These are phyloP conservation scores for Seminavis robusta DNA, from an alignment of 108 stramenopile species.

Conservation along the genomic window DNA sequence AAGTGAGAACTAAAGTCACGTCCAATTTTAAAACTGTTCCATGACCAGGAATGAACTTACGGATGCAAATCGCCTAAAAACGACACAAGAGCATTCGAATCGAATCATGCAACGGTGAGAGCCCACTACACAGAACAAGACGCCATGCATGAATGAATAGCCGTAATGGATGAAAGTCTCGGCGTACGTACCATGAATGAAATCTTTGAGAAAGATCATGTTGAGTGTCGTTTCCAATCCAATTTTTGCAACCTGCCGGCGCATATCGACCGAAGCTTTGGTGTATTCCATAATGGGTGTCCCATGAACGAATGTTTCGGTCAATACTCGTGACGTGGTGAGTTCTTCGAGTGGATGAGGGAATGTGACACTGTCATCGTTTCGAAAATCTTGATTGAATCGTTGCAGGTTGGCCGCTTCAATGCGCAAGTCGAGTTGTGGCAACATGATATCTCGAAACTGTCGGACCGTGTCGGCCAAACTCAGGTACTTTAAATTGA, in stretches of 20 bases:
- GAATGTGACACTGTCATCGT: conserved; percentile 62
- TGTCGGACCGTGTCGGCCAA: conserved; percentile 81
- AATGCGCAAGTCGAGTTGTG: conserved; percentile 81
- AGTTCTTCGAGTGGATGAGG: conserved; percentile 73
- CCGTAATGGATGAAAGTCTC: too few species aligned
- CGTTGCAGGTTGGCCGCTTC: conserved; percentile 75
- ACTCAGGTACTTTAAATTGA: conserved; percentile 73
- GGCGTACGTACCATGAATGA: conserved; percentile 27
- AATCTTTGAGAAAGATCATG: conserved; percentile 84
- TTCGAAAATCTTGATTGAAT: conserved; percentile 68
- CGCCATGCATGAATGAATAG: too few species aligned
- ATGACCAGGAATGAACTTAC: too few species aligned
- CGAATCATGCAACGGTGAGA: conserved; percentile 14
- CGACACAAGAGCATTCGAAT: conserved; percentile 9
- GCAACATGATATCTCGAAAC: conserved; percentile 79
- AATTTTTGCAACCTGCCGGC: conserved; percentile 60
- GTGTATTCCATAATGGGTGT: conserved; percentile 72
- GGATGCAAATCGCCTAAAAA: conserved; percentile 79
- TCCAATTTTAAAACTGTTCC: too few species aligned
- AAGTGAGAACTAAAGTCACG: neutral
- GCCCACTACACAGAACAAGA: too few species aligned
- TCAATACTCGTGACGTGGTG: conserved; percentile 62
- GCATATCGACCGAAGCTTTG: conserved; percentile 28
- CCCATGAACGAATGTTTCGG: conserved; percentile 86
- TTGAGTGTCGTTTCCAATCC: conserved; percentile 80